phyloP scores from a whole-genome alignment of 73 alveolate genomes.

The Effrenium voratum region DNA sequence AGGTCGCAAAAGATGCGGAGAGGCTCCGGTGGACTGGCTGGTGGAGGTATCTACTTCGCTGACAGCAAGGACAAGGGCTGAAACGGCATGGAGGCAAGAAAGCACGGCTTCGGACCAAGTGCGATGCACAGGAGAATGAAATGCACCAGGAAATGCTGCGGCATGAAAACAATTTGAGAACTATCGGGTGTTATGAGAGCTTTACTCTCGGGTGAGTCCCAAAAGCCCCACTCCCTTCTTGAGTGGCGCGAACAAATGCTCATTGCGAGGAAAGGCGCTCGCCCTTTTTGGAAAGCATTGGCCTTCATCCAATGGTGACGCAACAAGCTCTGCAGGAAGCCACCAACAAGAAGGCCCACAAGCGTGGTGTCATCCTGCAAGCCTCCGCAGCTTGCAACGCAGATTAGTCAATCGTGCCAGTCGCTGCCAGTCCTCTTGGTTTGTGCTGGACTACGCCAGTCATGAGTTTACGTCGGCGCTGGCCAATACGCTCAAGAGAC shows the following conservation, averaged over 20 bases:
- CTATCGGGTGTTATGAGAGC: background rate
- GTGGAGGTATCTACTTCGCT: constrained; percentile 27
- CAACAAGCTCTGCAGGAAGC: background rate
- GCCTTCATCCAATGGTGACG: no score
- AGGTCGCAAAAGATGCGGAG: constrained; percentile 4
- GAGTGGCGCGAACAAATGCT: no score
- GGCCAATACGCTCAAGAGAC: no score
- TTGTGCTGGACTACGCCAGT: no score
- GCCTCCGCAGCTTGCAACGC: background rate
- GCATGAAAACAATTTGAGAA: background rate
- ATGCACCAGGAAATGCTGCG: background rate
- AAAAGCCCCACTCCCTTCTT: background rate
- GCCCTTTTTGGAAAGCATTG: no score
- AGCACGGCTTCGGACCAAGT: background rate
- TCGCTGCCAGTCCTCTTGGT: no score
- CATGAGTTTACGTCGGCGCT: no score
- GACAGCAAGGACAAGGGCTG: background rate
- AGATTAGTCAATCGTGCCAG: no score
- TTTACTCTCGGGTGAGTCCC: background rate
- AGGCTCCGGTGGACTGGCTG: constrained; percentile 24
- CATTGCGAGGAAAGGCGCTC: no score
- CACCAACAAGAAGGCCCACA: background rate
- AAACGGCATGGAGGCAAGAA: background rate
- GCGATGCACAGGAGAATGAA: background rate
- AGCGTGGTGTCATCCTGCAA: background rate